These are phyloP conservation scores for Neoarthrinium moseri DNA, from an alignment of 2,329 filamentous ascomycete genomes.

Conservation along the genomic window DNA sequence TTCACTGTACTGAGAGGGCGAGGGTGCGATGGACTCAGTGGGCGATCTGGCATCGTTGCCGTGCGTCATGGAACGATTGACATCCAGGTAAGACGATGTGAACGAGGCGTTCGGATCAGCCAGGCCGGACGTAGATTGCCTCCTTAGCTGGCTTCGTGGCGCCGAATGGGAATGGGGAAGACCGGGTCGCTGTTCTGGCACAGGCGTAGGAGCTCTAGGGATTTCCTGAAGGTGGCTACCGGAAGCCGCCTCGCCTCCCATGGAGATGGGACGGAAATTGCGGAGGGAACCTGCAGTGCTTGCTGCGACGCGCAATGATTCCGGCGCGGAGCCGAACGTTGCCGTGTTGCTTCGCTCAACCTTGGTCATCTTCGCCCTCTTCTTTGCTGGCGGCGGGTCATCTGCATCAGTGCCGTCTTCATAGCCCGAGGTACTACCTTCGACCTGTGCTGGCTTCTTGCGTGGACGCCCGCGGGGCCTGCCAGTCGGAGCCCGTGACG, in stretches of 20 bases:
- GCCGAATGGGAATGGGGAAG: conserved; percentile 28
- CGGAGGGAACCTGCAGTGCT: conserved; percentile 88
- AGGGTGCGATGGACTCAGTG: conserved; percentile 48
- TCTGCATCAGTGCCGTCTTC: conserved; percentile 66
- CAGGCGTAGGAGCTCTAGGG: conserved; percentile 76
- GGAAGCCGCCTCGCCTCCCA: conserved; percentile 40
- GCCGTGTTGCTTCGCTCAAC: conserved; percentile 70
- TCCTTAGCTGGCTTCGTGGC: conserved; percentile 52
- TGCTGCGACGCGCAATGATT: conserved; percentile 84
- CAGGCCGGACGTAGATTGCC: conserved; percentile 58
- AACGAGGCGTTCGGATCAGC: conserved; percentile 38
- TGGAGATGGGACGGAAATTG: conserved; percentile 72
- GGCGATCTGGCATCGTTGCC: conserved; percentile 55
- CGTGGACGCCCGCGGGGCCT: conserved; percentile 55
- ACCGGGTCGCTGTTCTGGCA: conserved; percentile 49
- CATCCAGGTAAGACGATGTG: conserved; percentile 27
- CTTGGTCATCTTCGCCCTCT: conserved; percentile 76
- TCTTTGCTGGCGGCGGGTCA: conserved; percentile 59
- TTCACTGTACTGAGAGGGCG: conserved; percentile 50
- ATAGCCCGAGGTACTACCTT: conserved; percentile 72
- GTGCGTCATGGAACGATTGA: conserved; percentile 38
- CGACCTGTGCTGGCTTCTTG: conserved; percentile 45
- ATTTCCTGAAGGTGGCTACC: conserved; percentile 64
- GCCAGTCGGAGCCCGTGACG: conserved; percentile 51
- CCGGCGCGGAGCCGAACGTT: conserved; percentile 70